Conservation (phyloP, 2,329 filamentous ascomycete genomes). For the Ophiostoma tasmaniense region DNA sequence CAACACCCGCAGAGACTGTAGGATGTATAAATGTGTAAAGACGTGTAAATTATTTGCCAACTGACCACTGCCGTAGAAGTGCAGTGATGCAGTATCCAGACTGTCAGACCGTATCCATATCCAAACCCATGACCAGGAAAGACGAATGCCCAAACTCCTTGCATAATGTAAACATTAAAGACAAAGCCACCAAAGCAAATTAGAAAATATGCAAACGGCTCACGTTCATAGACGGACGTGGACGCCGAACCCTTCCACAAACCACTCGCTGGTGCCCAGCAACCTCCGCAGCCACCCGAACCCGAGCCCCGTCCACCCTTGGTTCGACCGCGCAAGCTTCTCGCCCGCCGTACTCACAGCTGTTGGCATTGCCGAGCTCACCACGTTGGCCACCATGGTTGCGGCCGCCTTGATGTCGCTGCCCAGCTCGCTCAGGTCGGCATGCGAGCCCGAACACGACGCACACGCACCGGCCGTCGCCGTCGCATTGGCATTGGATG, state of each 20-base stretch:
- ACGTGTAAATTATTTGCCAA: neutral
- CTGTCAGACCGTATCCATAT: neutral
- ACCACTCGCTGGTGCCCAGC: slow-evolving; percentile 77
- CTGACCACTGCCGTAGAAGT: neutral
- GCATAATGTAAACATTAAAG: neutral
- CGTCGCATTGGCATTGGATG: neutral
- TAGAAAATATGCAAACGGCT: neutral
- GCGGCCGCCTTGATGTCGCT: slow-evolving; percentile 28
- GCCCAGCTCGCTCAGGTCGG: neutral
- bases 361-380: slow-evolving; percentile 63
- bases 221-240: slow-evolving; percentile 54
- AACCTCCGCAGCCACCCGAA: slow-evolving; percentile 80
- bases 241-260: slow-evolving; percentile 83
- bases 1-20: neutral
- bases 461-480: neutral
- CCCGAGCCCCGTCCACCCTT: slow-evolving; percentile 67
- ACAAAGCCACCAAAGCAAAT: neutral
- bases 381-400: slow-evolving; percentile 37
- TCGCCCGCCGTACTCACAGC: slow-evolving; percentile 60
- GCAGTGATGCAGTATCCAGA: neutral
- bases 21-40: neutral
- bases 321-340: slow-evolving; percentile 44
- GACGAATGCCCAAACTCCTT: slow-evolving; percentile 1
- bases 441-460: neutral
- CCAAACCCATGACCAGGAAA: neutral